A percentile compares a stretch with the other conserved stretches of the same genome.
These are phyloP conservation scores for Pelargonium myrrhifolium DNA, from an alignment of 441 rosid genomes.

Conservation along the genomic window DNA sequence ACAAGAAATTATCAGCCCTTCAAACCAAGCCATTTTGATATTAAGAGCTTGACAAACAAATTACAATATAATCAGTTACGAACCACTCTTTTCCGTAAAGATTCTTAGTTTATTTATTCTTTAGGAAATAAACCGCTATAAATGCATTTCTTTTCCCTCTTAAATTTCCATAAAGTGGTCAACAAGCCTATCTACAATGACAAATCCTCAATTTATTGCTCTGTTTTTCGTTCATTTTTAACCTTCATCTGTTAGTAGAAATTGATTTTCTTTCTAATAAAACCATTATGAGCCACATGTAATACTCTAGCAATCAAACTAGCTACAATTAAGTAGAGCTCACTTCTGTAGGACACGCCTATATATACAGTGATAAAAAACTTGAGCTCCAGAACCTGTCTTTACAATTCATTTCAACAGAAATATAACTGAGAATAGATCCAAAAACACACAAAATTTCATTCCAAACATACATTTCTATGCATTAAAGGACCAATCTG, in stretches of 20 bases:
- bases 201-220: neutral
- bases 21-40: neutral
- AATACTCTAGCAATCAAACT: neutral
- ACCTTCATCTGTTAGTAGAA: neutral
- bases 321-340: neutral
- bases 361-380: too few species aligned
- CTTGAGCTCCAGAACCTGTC: too few species aligned
- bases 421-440: too few species aligned
- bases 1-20: neutral
- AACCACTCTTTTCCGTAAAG: neutral
- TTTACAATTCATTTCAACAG: too few species aligned
- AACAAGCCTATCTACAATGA: neutral
- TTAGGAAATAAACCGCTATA: neutral
- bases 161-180: neutral
- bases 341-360: too few species aligned
- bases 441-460: too few species aligned
- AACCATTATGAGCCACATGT: neutral
- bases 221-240: neutral
- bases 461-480: too few species aligned
- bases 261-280: neutral
- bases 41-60: neutral
- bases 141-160: slow-evolving; percentile 1
- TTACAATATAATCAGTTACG: neutral
- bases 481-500: too few species aligned
- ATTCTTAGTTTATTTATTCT: neutral